Percentiles rank a stretch among this genome's conserved stretches.
Evolutionary conservation across 1,284 basidiomycete species (phyloP).

Genomic region (Fomes fomentarius): DNA sequence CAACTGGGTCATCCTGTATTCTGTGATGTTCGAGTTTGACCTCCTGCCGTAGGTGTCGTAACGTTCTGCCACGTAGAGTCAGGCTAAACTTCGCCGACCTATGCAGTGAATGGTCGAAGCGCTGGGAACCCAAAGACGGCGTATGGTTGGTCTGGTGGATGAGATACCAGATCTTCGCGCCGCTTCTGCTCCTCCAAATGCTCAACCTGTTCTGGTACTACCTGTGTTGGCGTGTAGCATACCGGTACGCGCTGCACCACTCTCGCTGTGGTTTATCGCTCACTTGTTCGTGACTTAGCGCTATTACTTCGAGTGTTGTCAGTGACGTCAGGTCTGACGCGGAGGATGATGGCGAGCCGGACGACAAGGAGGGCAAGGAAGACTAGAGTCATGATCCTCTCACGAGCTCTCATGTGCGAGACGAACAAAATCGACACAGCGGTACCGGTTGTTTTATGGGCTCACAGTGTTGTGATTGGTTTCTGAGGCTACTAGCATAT

Average conservation of each 20-base stretch:
- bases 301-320: constrained; percentile 33
- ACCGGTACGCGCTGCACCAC: constrained; percentile 45
- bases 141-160: constrained; percentile 81
- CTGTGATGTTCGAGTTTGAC: constrained; percentile 84
- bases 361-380: constrained; percentile 45
- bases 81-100: not conserved
- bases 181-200: constrained; percentile 76
- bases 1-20: constrained; percentile 87
- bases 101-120: constrained; percentile 55
- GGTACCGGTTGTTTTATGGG: too few relatives aligned
- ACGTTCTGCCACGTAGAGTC: not conserved
- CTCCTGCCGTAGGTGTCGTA: constrained; percentile 70
- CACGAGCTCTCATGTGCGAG: not conserved
- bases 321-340: constrained; percentile 67
- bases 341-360: constrained; percentile 56
- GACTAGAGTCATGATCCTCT: constrained; percentile 35
- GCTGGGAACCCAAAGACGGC: constrained; percentile 68
- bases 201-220: constrained; percentile 94
- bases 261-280: too few relatives aligned
- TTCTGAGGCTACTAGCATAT: too few relatives aligned
- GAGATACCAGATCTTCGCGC: constrained; percentile 79
- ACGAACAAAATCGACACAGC: not conserved
- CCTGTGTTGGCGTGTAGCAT: constrained; percentile 74
- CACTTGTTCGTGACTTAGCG: constrained; percentile 13
- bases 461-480: too few relatives aligned